Conservation (phyloP, 495 filamentous ascomycete genomes). For the Penicillium lagena region DNA sequence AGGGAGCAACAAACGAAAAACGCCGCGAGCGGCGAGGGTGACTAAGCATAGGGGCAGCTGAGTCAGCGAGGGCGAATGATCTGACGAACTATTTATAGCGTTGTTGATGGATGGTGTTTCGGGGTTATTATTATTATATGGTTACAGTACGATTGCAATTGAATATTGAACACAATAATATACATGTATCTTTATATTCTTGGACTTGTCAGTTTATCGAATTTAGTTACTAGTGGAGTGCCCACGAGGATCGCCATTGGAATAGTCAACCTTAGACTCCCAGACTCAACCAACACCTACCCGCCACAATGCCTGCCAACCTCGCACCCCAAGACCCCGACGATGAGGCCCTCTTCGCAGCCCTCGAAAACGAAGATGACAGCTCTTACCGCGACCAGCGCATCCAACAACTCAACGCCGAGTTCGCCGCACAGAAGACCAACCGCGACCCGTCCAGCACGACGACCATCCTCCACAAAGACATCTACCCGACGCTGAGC, state of each 20-base stretch:
- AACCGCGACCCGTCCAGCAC: slow-evolving; percentile 14
- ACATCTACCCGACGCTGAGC: slow-evolving; percentile 51
- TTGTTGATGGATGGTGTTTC: too few relatives aligned
- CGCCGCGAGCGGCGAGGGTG: neutral
- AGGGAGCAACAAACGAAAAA: neutral
- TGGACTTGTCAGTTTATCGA: neutral
- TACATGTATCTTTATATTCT: too few relatives aligned
- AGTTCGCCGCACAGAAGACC: slow-evolving; percentile 44
- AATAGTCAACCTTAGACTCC: neutral
- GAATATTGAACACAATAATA: too few relatives aligned
- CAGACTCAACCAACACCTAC: neutral
- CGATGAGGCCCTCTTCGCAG: slow-evolving; percentile 66
- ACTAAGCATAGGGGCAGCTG: neutral
- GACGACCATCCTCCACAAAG: slow-evolving; percentile 25
- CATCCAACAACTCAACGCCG: slow-evolving; percentile 64
- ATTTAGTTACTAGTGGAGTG: neutral
- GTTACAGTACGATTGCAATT: too few relatives aligned
- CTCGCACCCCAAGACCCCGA: slow-evolving; percentile 35
- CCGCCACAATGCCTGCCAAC: slow-evolving; percentile 18
- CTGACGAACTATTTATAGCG: neutral
- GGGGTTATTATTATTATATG: too few relatives aligned
- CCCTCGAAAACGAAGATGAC: slow-evolving; percentile 60
- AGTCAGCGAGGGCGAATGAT: neutral
- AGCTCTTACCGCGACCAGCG: slow-evolving; percentile 62
- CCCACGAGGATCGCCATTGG: neutral